Evolutionary conservation across 225 moss, liverwort and hornwort genomes (phyloP).

Genomic region (Climacium dendroides): DNA sequence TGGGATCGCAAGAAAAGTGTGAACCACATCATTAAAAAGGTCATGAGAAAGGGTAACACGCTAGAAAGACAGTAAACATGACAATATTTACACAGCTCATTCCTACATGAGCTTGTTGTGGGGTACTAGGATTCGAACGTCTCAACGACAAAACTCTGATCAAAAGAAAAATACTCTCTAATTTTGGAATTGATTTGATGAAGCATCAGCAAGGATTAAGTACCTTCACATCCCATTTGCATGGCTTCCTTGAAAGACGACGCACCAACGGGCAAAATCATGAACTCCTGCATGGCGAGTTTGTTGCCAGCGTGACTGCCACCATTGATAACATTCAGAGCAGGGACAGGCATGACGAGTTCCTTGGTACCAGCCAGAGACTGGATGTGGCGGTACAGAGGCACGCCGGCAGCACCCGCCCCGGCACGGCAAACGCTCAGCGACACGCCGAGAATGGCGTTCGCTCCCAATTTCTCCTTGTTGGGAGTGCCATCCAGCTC

Average conservation of each 20-base stretch:
- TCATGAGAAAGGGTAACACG: not conserved
- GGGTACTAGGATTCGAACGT: not conserved
- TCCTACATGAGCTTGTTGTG: not conserved
- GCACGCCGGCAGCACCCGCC: constrained; percentile 36
- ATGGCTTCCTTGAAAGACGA: constrained; percentile 66
- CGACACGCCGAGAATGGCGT: constrained; percentile 45
- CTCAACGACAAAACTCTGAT: not conserved
- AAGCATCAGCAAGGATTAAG: not conserved
- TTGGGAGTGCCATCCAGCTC: constrained; percentile 47
- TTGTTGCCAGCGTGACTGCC: constrained; percentile 53
- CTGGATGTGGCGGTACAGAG: constrained; percentile 41
- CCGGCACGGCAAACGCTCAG: constrained; percentile 43
- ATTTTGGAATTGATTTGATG: too few relatives aligned
- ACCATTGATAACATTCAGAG: constrained; percentile 49
- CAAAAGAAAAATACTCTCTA: not conserved
- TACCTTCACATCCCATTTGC: constrained; percentile 97
- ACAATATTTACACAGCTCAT: not conserved
- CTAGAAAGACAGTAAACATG: not conserved
- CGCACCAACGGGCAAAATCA: constrained; percentile 48
- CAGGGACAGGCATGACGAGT: constrained; percentile 53
- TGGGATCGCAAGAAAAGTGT: not conserved
- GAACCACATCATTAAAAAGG: not conserved
- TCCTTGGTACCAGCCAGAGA: constrained; percentile 35
- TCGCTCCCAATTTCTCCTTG: constrained; percentile 44
- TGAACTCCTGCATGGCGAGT: constrained; percentile 59